These are phyloP conservation scores for Crepidotus variabilis DNA, from an alignment of 768 basidiomycete genomes.

Conservation along the genomic window DNA sequence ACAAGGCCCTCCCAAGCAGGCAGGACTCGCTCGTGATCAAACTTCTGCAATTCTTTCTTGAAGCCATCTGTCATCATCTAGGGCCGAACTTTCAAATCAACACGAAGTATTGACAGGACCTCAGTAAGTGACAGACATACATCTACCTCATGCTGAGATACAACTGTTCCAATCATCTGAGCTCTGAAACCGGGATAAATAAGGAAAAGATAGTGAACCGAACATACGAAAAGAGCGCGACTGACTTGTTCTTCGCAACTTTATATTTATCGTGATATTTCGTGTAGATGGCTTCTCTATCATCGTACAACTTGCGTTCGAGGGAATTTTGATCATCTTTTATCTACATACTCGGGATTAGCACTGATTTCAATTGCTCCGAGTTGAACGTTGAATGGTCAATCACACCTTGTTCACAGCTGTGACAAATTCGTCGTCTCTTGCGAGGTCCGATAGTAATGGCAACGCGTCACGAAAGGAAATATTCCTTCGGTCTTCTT, in stretches of 20 bases:
- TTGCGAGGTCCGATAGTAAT: constrained; percentile 54
- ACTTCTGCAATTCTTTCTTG: constrained; percentile 59
- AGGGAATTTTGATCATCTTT: constrained; percentile 67
- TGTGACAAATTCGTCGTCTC: constrained; percentile 47
- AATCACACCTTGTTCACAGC: constrained; percentile 49
- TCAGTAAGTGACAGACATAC: constrained; percentile 30
- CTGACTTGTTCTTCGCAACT: constrained; percentile 62
- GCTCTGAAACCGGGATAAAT: constrained; percentile 41
- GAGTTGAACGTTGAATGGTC: neutral
- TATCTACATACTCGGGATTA: constrained; percentile 39
- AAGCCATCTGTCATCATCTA: constrained; percentile 67
- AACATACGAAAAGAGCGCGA: constrained; percentile 4
- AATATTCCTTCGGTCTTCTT: constrained; percentile 25
- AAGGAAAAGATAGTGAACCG: constrained; percentile 3
- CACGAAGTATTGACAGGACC: neutral
- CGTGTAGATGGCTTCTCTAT: constrained; percentile 55
- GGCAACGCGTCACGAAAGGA: constrained; percentile 74
- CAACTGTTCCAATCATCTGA: constrained; percentile 54
- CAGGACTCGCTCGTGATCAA: constrained; percentile 67
- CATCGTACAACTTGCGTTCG: constrained; percentile 67
- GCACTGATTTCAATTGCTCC: neutral
- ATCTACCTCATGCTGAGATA: constrained; percentile 70
- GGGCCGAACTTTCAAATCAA: neutral
- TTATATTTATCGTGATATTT: constrained; percentile 73
- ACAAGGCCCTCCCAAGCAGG: constrained; percentile 78